A percentile compares a stretch with the other conserved stretches of the same genome.
Evolutionary conservation across 352 stramenopile genomes (phyloP).

Genomic region (Globisporangium uncinulatum): DNA sequence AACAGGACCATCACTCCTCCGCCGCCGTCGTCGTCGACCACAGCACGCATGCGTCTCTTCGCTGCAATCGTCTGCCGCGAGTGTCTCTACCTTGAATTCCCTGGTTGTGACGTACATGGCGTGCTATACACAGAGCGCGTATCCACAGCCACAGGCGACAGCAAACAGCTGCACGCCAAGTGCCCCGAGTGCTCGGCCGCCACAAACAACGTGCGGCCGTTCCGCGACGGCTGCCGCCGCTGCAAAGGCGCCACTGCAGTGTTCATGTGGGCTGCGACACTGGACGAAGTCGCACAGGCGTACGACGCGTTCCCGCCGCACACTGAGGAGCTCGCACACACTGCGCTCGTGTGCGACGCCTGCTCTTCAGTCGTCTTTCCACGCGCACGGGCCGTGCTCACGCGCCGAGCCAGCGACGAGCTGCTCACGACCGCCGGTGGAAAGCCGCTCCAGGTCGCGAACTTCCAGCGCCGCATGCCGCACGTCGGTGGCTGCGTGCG

Average conservation of each 20-base stretch:
- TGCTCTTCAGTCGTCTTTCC: slow-evolving; percentile 77
- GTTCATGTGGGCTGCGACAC: slow-evolving; percentile 65
- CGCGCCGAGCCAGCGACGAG: slow-evolving; percentile 43
- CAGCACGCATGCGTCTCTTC: slow-evolving; percentile 46
- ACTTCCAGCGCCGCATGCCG: slow-evolving; percentile 85
- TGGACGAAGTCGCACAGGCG: slow-evolving; percentile 58
- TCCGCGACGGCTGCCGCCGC: slow-evolving; percentile 76
- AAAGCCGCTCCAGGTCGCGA: slow-evolving; percentile 68
- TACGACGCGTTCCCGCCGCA: slow-evolving; percentile 56
- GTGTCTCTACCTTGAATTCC: slow-evolving; percentile 86
- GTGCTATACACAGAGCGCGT: slow-evolving; percentile 74
- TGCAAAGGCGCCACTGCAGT: slow-evolving; percentile 72
- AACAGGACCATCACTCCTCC: neutral
- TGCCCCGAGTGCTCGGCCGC: slow-evolving; percentile 75
- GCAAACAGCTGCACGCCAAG: slow-evolving; percentile 51
- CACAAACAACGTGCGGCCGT: slow-evolving; percentile 79
- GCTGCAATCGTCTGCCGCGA: slow-evolving; percentile 75
- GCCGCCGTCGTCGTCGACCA: too few species aligned
- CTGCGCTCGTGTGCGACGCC: slow-evolving; percentile 60
- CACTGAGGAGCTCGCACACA: slow-evolving; percentile 72
- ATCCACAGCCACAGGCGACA: neutral
- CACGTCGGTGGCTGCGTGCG: slow-evolving; percentile 80
- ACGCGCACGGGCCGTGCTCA: slow-evolving; percentile 59
- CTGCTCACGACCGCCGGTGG: slow-evolving; percentile 45
- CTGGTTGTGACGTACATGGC: slow-evolving; percentile 81